Conservation (phyloP, 257 asterid genomes). For the Solanum dulcamara region DNA sequence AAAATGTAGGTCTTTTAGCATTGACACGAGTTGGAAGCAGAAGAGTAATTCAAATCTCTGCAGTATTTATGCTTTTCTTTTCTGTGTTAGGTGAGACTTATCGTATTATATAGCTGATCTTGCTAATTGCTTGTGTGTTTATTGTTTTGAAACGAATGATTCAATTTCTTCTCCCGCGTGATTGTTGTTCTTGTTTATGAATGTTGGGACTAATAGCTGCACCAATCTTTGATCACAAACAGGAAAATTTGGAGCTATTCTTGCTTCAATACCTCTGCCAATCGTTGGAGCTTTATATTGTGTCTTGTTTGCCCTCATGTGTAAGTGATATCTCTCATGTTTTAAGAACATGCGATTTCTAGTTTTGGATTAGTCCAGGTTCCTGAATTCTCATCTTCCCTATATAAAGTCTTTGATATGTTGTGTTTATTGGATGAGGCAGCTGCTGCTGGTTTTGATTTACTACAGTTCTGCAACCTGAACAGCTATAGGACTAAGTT, state of each 20-base stretch:
- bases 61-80: slow-evolving; percentile 80
- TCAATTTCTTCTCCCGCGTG: not conserved
- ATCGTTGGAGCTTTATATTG: slow-evolving; percentile 90
- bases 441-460: slow-evolving; percentile 83
- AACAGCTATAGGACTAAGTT: slow-evolving; percentile 89
- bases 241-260: slow-evolving; percentile 88
- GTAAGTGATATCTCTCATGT: slow-evolving; percentile 23
- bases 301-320: slow-evolving; percentile 75
- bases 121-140: not conserved
- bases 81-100: slow-evolving; percentile 54
- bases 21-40: slow-evolving; percentile 95
- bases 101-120: not conserved
- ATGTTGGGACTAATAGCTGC: not conserved
- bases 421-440: slow-evolving; percentile 3
- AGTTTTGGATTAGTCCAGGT: not conserved
- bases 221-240: slow-evolving; percentile 8
- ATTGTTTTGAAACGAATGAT: not conserved
- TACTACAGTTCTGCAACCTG: slow-evolving; percentile 87
- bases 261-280: slow-evolving; percentile 93
- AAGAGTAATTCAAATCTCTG: slow-evolving; percentile 86
- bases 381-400: not conserved
- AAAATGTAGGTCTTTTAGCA: slow-evolving; percentile 81
- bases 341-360: not conserved
- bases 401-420: not conserved
- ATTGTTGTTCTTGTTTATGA: not conserved